Evolutionary conservation across 2,329 filamentous ascomycete genomes (phyloP), one percentile per base, ranked within the genome.

Genomic region (Colletotrichum filicis): DNA sequence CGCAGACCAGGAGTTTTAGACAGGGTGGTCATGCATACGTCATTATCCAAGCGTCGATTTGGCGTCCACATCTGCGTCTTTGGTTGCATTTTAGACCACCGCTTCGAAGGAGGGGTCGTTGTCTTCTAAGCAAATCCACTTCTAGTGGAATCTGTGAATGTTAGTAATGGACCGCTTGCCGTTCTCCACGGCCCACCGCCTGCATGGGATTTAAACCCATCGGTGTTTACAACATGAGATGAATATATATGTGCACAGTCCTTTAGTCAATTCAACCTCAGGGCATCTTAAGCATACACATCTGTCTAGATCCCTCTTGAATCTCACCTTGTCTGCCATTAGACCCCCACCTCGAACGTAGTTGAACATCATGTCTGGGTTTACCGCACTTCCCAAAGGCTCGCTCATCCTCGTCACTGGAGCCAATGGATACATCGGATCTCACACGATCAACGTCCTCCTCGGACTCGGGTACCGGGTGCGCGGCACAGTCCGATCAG

Each of bases 401-500:
- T 83, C 83, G 1, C 74, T 76, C 0, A 77, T 86, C 19, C 80
- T 87, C 0, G 78, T 87, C 0, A 87, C 84, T 0, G 85, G 84
- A 1, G 78, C 76, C 30, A 86, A 84, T 46, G 85, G 85, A 3
- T 81, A 82, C 66, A 78, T 87, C 4, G 85, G 78, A 7, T 83
- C 82, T 1, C 80, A 86, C 14, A 78, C 84, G 12, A 81, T 79
- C 3, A 79, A 83, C 53, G 78, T 83, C 53, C 75, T 85, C 14
- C 80, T 87, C 0, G 63, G 76, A 1, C 76, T 76, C 0, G 85
- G 85, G 14, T 86, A 83, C 72, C 80, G 79, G 4, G 85, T 88
- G 24, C 83, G 85, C n/a, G 86, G 86, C 1, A 85, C 84, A 2
- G 82, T 83, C 11, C 85, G 86, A 3, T 60, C 70, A 53, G n/a